Evolutionary conservation across 257 asterid species (phyloP), one percentile per base, ranked within the genome.

Genomic region (Nicotiana obtusifolia): DNA sequence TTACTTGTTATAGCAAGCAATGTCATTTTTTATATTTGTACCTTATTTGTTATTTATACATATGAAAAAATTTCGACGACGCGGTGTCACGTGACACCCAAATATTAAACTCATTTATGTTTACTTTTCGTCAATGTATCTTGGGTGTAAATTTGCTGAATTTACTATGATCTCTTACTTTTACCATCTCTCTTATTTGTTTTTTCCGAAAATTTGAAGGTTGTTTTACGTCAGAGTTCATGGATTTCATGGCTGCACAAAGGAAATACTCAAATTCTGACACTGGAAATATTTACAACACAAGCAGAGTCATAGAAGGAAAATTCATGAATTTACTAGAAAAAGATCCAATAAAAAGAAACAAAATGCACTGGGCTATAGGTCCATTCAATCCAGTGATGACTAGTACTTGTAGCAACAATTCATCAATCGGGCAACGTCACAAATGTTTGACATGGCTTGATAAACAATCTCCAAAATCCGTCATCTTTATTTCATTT

Each of bases 311-410:
- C 4, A 81, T 93, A 2, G 98, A 93, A 77, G 84, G 88, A n/a
- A 83, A 62, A 31, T 92, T 84, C 64, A 81, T 92, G 0, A 92
- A 91, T 47, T 67, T 91, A 0, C 47, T 91, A 0, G 87, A 82
- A 0, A 82, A 57, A 47, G 81, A 88, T 3, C 84, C 81, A 15
- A 88, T 90, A 0, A 82, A 83, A 11, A 89, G 87, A 9, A 81
- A 82, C 5, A 86, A 85, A 77, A 88, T 62, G 14, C 90, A 90
- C 31, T 92, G 94, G 93, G 97, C 93, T 3, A 86, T 93, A 37
- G 98, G 98, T 1, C 98, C 98, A 1, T 89, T 93, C 80, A 90
- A 92, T 54, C 97, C 95, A 0, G 86, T 91, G 13, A 60, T 14
- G 33, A 71, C 19, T 7, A 59, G 5, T 5, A 5, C 0, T 24